A percentile compares a stretch with the other conserved stretches of the same genome.
Evolutionary conservation across 495 filamentous ascomycete species (phyloP).

Genomic region (Penicillium fimorum): DNA sequence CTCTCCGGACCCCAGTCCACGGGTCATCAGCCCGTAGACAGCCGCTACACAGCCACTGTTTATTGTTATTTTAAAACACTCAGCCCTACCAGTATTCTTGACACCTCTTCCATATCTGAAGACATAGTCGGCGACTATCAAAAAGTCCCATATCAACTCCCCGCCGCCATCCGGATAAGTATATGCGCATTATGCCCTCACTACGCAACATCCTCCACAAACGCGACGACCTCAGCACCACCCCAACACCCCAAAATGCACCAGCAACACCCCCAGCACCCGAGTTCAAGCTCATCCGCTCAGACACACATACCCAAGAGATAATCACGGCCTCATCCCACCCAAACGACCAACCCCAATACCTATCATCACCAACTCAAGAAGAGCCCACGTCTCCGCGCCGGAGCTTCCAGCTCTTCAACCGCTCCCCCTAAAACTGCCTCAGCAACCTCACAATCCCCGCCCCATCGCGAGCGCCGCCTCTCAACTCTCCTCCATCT

Average conservation of each 20-base stretch:
- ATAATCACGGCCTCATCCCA: slow-evolving; percentile 64
- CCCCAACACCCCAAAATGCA: slow-evolving; percentile 1
- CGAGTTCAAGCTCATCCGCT: slow-evolving; percentile 80
- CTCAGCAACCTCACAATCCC: slow-evolving; percentile 35
- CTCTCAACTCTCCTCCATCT: slow-evolving; percentile 72
- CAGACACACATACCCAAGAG: slow-evolving; percentile 78
- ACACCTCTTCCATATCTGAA: neutral
- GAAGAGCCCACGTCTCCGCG: slow-evolving; percentile 33
- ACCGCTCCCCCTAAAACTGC: slow-evolving; percentile 44
- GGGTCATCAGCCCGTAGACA: neutral
- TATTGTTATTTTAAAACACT: neutral
- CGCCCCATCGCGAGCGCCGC: slow-evolving; percentile 42
- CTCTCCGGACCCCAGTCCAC: slow-evolving; percentile 1
- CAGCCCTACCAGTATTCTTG: neutral
- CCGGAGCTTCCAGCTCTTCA: slow-evolving; percentile 51
- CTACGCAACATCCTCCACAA: slow-evolving; percentile 73
- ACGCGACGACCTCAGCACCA: slow-evolving; percentile 54
- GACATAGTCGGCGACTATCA: neutral
- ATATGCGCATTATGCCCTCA: slow-evolving; percentile 54
- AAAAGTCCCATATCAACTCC: slow-evolving; percentile 6
- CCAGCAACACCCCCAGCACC: slow-evolving; percentile 45
- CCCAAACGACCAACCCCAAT: slow-evolving; percentile 33
- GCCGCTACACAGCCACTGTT: neutral
- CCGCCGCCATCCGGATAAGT: neutral
- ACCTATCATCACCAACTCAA: slow-evolving; percentile 1